phyloP scores from a whole-genome alignment of 805 yeast species.

The Pichia insulana region DNA sequence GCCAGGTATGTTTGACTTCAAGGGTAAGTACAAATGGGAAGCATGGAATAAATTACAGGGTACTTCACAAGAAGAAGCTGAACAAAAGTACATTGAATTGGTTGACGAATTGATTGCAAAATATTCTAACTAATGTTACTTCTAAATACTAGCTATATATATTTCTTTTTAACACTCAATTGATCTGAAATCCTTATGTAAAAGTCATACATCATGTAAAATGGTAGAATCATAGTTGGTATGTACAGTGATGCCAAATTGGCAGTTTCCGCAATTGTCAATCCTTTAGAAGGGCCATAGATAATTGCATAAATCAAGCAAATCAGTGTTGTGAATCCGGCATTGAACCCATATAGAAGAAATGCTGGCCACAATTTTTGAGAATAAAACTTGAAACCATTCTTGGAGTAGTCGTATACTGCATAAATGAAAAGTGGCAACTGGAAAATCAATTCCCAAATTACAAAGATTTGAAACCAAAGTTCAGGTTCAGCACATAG shows the following conservation, averaged over 20 bases:
- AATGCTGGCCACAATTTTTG: slow-evolving; percentile 25
- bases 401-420: slow-evolving; percentile 22
- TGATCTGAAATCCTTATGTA: slow-evolving; percentile 6
- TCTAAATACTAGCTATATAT: background rate
- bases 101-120: slow-evolving; percentile 56
- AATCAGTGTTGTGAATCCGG: slow-evolving; percentile 66
- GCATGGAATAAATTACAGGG: slow-evolving; percentile 91
- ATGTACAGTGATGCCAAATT: slow-evolving; percentile 46
- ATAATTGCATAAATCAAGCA: slow-evolving; percentile 49
- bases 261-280: slow-evolving; percentile 29
- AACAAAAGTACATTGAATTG: slow-evolving; percentile 62
- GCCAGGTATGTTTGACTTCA: slow-evolving; percentile 89
- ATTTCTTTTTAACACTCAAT: background rate
- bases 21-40: slow-evolving; percentile 97
- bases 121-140: slow-evolving; percentile 21
- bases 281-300: slow-evolving; percentile 30
- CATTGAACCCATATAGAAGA: slow-evolving; percentile 72
- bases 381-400: slow-evolving; percentile 14
- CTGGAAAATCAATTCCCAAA: slow-evolving; percentile 67
- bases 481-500: slow-evolving; percentile 39
- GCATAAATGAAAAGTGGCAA: slow-evolving; percentile 64
- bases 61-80: slow-evolving; percentile 82
- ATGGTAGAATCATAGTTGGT: slow-evolving; percentile 69
- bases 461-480: slow-evolving; percentile 70
- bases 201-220: slow-evolving; percentile 42